Base-by-base conservation (phyloP, 169 alveolate genomes). In the Amoebophrya sp. region DNA sequence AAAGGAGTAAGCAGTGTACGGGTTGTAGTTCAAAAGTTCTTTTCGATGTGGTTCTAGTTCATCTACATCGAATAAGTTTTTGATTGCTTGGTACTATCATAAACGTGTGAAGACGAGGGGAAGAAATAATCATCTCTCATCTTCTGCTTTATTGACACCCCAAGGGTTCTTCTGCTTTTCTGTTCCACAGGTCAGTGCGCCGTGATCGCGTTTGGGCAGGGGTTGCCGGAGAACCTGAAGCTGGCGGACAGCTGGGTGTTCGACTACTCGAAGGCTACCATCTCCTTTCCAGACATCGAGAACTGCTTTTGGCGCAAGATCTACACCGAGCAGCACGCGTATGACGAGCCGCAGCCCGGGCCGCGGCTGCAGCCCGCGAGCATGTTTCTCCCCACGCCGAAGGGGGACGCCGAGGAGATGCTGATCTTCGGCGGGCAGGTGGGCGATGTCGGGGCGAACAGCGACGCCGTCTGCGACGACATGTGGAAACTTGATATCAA, bases 351-450 rank as follows among this genome's bases (percentile, higher is more conserved):
- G 12, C 29, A 1, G 10, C 83, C 83, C 29, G 35, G 35, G 7
- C 83, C 83, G 32, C 1, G 83, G 83, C 32, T 41, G 12, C 54
- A 41, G 54, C 54, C 35, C 83, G 83, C 39, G 83, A n/a, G 2
- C 83, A 66, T 2, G 32, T 66, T 66, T 47, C 66, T 47, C 7
- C 29, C 66, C n/a, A n/a, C n/a, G n/a, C n/a, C n/a, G n/a, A n/a
- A n/a, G 66, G 66, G 7, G 35, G 0, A 7, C 18, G 38, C 83
- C 18, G 35, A 66, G 32, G 18, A 18, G 83, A 2, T 66, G 29
- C 32, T 66, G 38, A 2, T 66, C 35, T 66, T 66, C 83, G 83
- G 83, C 83, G 83, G 83, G 32, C 83, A 66, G 35, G 83, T 66
- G 10, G 83, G 83, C 35, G 83, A 18, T 25, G 83, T 66, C 39